Percentiles rank a stretch among this genome's conserved stretches.
These are phyloP conservation scores for Erysimum cheiri DNA, from an alignment of 441 rosid species.

Conservation along the genomic window DNA sequence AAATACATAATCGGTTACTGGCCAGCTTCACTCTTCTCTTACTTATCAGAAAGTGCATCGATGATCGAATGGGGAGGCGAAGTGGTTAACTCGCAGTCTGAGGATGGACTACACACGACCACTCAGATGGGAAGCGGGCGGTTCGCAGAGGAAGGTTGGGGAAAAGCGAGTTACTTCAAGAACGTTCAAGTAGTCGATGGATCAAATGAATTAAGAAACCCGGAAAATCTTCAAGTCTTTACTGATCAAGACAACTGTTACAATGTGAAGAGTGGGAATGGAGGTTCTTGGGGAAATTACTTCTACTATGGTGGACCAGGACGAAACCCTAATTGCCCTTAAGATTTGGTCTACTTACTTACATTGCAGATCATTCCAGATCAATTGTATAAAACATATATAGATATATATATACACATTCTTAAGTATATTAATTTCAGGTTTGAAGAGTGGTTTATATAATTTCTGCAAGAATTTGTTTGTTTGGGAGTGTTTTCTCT, in stretches of 20 bases:
- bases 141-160: constrained; percentile 59
- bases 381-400: constrained; percentile 47
- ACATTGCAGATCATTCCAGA: constrained; percentile 37
- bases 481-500: constrained; percentile 35
- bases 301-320: constrained; percentile 87
- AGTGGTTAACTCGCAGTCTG: constrained; percentile 53
- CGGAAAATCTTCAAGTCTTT: constrained; percentile 54
- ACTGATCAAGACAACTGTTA: constrained; percentile 70
- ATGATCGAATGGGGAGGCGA: constrained; percentile 71
- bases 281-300: constrained; percentile 64
- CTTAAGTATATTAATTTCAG: constrained; percentile 36
- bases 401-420: constrained; percentile 38
- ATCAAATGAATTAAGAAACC: constrained; percentile 56
- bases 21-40: constrained; percentile 60
- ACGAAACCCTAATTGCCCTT: constrained; percentile 65
- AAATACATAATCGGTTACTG: constrained; percentile 59
- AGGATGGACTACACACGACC: constrained; percentile 55
- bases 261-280: constrained; percentile 52
- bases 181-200: constrained; percentile 64
- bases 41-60: constrained; percentile 56
- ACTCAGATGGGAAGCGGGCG: constrained; percentile 70
- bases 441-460: constrained; percentile 36
- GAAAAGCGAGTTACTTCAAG: constrained; percentile 65
- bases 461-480: constrained; percentile 10
- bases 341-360: constrained; percentile 33